Evolutionary conservation across 2,329 filamentous ascomycete genomes (phyloP), one percentile per base, ranked within the genome.

Genomic region (Fusarium globosum): DNA sequence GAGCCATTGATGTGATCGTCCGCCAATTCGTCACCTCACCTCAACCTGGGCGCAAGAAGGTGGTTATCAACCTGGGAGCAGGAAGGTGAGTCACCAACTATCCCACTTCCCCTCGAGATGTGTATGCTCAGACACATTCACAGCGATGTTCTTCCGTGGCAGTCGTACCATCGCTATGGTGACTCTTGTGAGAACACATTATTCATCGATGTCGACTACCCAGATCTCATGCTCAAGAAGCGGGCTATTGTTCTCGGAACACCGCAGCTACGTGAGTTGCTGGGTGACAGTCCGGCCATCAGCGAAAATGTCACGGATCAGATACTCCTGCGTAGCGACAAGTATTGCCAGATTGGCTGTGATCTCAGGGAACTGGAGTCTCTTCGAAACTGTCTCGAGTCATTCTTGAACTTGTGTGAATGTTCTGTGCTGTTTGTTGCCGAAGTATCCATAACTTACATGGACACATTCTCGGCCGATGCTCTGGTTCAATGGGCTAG

Each of bases 371-470:
- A 96, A 60, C 85, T 95, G 10, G 79, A 85, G 28, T 85, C 84
- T 21, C 85, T 98, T 15, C 85, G 91, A 65, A 79, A 84, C 11
- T 85, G 89, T 8, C 82, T 97, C 30, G 86, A 86, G 23, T 82
- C 82, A 16, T 86, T 92, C 49, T 79, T 94, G 5, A 84, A 91
- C 43, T 79, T 92, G 21, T 79, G 86, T 3, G 83, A 88, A 13
- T 90, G 88, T 66, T 86, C 88, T 6, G 88, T 97, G 5, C 84
- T 98, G 30, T 97, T 96, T 77, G 88, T 95, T 33, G 95, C 95
- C 2, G 96, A 98, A 82, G 95, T 97, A 20, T 97, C 95, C 7
- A 89, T 97, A 45, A 96, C 94, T 2, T 97, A 97, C 77, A 97
- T 97, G 94, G 90, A 94, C 63, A 89, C 90, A 6, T 81, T 88